Evolutionary conservation across 2,329 filamentous ascomycete genomes (phyloP).

Genomic region (Xylariales sp.): DNA sequence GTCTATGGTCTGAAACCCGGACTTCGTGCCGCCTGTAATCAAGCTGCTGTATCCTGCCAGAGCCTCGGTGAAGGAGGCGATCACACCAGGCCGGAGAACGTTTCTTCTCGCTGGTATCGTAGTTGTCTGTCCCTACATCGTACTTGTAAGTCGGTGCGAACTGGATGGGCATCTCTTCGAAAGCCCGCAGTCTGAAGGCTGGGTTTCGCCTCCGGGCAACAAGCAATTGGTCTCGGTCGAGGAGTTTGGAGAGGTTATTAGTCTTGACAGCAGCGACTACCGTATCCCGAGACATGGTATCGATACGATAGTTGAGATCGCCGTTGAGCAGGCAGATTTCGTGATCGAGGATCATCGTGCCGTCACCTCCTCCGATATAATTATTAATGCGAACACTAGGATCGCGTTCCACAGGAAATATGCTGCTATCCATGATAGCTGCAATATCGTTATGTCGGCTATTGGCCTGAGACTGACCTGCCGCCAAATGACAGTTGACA

Average conservation of each 20-base stretch:
- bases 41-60: conserved; percentile 77
- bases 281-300: conserved; percentile 90
- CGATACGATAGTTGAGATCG: conserved; percentile 96
- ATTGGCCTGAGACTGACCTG: conserved; percentile 84
- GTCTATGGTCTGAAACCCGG: conserved; percentile 84
- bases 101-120: conserved; percentile 93
- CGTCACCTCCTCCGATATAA: conserved; percentile 89
- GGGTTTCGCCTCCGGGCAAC: conserved; percentile 86
- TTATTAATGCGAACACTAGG: conserved; percentile 65
- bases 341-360: conserved; percentile 90
- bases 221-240: conserved; percentile 90
- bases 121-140: conserved; percentile 89
- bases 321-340: conserved; percentile 97
- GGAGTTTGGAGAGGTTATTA: conserved; percentile 76
- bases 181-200: conserved; percentile 80
- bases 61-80: conserved; percentile 78
- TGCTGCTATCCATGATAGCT: conserved; percentile 74
- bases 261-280: conserved; percentile 81
- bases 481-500: conserved; percentile 94
- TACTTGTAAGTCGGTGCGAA: conserved; percentile 99
- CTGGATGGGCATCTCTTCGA: conserved; percentile 83
- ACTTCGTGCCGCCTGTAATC: conserved; percentile 90
- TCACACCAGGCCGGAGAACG: conserved; percentile 96
- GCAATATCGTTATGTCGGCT: conserved; percentile 91
- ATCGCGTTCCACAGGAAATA: conserved; percentile 70